Conservation (phyloP, 345 rosid genomes). For the Eucalyptus erythrocorys region DNA sequence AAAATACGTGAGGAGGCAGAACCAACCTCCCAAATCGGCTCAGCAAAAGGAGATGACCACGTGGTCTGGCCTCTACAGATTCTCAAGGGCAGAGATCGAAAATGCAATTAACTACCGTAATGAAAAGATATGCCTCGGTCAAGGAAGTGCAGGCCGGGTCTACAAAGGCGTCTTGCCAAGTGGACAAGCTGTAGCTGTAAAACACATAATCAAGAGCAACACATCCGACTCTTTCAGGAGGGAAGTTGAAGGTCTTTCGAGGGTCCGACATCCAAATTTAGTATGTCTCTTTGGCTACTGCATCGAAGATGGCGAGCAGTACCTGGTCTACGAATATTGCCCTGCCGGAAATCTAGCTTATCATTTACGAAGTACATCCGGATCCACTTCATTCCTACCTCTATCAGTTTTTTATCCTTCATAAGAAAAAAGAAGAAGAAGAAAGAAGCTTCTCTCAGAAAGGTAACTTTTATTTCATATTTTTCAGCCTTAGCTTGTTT, state of each 20-base stretch:
- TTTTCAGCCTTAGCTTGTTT: neutral
- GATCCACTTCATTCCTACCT: neutral
- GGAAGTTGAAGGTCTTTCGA: slow-evolving; percentile 52
- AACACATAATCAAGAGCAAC: slow-evolving; percentile 29
- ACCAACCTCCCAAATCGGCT: neutral
- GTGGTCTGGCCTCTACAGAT: slow-evolving; percentile 39
- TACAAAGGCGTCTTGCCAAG: slow-evolving; percentile 54
- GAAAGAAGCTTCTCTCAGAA: neutral
- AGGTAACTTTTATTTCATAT: neutral
- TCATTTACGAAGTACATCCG: slow-evolving; percentile 33
- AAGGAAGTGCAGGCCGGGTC: slow-evolving; percentile 53
- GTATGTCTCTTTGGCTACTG: slow-evolving; percentile 52
- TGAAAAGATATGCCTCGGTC: slow-evolving; percentile 20
- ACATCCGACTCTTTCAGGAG: slow-evolving; percentile 28
- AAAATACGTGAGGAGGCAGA: slow-evolving; percentile 10
- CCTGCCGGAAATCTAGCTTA: slow-evolving; percentile 45
- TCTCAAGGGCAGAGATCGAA: slow-evolving; percentile 47
- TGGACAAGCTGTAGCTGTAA: slow-evolving; percentile 47
- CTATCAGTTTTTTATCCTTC: neutral
- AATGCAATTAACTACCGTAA: slow-evolving; percentile 25
- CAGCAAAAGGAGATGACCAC: slow-evolving; percentile 3
- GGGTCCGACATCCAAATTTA: slow-evolving; percentile 50
- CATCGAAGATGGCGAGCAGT: slow-evolving; percentile 36
- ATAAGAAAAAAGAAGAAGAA: neutral
- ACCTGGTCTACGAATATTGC: slow-evolving; percentile 55